Percentiles rank a stretch among this genome's conserved stretches.
These are phyloP conservation scores for Triadica sebifera DNA, from an alignment of 345 rosid genomes.

Conservation along the genomic window DNA sequence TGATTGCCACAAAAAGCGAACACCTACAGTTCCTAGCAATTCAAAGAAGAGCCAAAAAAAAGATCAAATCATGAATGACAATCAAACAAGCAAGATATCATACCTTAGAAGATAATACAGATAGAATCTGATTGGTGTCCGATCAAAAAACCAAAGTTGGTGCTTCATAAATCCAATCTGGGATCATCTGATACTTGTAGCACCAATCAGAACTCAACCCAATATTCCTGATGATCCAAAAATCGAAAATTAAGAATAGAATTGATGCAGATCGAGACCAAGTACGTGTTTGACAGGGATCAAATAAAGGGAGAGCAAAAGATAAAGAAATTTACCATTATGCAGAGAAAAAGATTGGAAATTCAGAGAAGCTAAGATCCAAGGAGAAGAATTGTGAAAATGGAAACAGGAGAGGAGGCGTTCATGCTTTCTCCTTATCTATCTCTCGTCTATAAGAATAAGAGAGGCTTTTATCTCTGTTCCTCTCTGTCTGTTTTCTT, in stretches of 20 bases:
- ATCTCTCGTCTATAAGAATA: slow-evolving; percentile 7
- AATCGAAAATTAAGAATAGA: slow-evolving; percentile 23
- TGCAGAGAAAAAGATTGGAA: slow-evolving; percentile 55
- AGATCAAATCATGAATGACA: slow-evolving; percentile 36
- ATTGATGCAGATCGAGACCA: slow-evolving; percentile 26
- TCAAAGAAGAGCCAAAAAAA: slow-evolving; percentile 11
- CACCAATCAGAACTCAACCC: slow-evolving; percentile 39
- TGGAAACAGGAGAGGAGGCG: slow-evolving; percentile 54
- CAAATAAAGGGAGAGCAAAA: slow-evolving; percentile 20
- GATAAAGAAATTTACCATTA: slow-evolving; percentile 50
- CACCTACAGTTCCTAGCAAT: neutral
- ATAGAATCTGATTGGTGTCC: slow-evolving; percentile 58
- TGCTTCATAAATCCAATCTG: slow-evolving; percentile 51
- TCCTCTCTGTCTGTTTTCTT: slow-evolving; percentile 25
- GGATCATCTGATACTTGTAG: slow-evolving; percentile 55
- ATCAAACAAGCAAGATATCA: slow-evolving; percentile 27
- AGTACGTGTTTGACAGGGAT: slow-evolving; percentile 29
- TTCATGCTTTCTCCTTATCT: slow-evolving; percentile 39
- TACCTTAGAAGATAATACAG: slow-evolving; percentile 42
- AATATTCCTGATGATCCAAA: slow-evolving; percentile 29
- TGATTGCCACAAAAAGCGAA: neutral
- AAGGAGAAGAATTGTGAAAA: slow-evolving; percentile 46
- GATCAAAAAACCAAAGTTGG: slow-evolving; percentile 44
- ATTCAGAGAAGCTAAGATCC: slow-evolving; percentile 72
- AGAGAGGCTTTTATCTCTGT: slow-evolving; percentile 30